phyloP scores from a whole-genome alignment of 1,139 yeast species.

The Taiozyma sp. region DNA sequence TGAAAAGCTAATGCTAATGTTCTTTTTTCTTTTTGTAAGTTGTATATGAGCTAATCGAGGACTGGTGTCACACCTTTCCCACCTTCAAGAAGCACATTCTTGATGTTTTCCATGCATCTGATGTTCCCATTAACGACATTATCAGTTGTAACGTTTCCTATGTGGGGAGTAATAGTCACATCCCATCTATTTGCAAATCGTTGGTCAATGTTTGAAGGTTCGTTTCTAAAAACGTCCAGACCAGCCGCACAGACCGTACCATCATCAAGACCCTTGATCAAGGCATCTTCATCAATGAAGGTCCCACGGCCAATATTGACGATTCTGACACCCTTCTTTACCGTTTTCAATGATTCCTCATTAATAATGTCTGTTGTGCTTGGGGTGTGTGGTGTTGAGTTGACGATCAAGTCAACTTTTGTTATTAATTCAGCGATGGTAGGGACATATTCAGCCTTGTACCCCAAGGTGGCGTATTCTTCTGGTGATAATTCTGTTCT shows the following conservation, averaged over 20 bases:
- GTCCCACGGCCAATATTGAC: slow-evolving; percentile 81
- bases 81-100: slow-evolving; percentile 17
- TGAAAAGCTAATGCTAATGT: neutral
- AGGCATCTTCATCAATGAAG: slow-evolving; percentile 67
- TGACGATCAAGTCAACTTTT: slow-evolving; percentile 53
- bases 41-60: neutral
- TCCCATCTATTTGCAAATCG: slow-evolving; percentile 56
- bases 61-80: slow-evolving; percentile 19
- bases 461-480: slow-evolving; percentile 36
- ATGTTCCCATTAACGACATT: slow-evolving; percentile 16
- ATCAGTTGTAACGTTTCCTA: slow-evolving; percentile 38
- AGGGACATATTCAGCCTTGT: slow-evolving; percentile 40
- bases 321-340: slow-evolving; percentile 56
- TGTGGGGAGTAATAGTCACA: slow-evolving; percentile 72
- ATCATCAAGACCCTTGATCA: slow-evolving; percentile 58
- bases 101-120: slow-evolving; percentile 20
- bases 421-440: slow-evolving; percentile 34
- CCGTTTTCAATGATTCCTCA: slow-evolving; percentile 36
- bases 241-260: slow-evolving; percentile 79
- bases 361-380: slow-evolving; percentile 56
- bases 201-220: slow-evolving; percentile 51
- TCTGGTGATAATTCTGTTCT: slow-evolving; percentile 42
- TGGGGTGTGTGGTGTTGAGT: slow-evolving; percentile 65
- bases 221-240: slow-evolving; percentile 72
- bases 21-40: neutral